Conservation (phyloP, 2,329 filamentous ascomycete species). For the Pseudodiploospora longispora region DNA sequence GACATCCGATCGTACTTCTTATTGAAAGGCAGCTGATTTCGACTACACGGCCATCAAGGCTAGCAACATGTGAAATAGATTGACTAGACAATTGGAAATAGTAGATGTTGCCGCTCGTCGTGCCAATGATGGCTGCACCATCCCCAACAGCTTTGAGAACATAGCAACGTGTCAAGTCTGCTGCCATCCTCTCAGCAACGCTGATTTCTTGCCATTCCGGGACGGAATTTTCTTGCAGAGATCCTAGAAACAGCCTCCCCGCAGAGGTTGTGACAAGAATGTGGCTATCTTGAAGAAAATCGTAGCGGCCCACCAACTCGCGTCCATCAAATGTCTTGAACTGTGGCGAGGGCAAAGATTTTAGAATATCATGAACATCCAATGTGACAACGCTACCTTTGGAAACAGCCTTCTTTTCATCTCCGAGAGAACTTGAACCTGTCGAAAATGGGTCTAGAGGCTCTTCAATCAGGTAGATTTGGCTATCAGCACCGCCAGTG, state of each 20-base stretch:
- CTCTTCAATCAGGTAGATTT: conserved; percentile 42
- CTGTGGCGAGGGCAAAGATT: conserved; percentile 9
- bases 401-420: not conserved
- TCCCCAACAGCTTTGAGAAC: conserved; percentile 33
- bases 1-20: not conserved
- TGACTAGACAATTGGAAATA: conserved; percentile 26
- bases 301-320: conserved; percentile 52
- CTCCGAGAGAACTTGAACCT: too few species aligned
- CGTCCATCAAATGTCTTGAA: conserved; percentile 8
- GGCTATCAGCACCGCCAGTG: conserved; percentile 82
- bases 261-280: conserved; percentile 52
- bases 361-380: conserved; percentile 26
- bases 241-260: conserved; percentile 48
- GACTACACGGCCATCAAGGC: conserved; percentile 39
- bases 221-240: conserved; percentile 16
- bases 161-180: conserved; percentile 38
- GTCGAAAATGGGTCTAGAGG: not conserved
- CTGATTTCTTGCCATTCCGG: conserved; percentile 36
- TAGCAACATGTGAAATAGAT: conserved; percentile 25
- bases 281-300: conserved; percentile 46
- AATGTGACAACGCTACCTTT: conserved; percentile 14
- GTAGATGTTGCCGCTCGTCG: conserved; percentile 40
- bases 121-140: conserved; percentile 39
- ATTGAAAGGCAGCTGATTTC: conserved; percentile 37
- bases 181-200: conserved; percentile 23